Percentiles rank a stretch among this genome's conserved stretches.
These are phyloP conservation scores for Serendipita sp. DNA, from an alignment of 768 basidiomycete genomes.

Conservation along the genomic window DNA sequence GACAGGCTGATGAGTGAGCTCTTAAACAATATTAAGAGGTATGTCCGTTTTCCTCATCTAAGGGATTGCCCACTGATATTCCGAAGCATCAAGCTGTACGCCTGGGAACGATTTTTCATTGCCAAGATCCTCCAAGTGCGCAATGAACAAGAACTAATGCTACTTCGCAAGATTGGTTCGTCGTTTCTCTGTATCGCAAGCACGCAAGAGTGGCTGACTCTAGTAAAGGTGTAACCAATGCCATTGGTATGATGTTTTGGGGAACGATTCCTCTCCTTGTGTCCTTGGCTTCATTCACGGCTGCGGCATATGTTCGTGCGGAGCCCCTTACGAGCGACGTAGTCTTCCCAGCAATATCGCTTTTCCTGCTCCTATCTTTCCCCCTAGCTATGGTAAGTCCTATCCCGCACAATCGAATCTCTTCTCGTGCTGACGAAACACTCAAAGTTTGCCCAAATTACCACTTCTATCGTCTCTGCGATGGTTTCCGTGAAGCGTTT, in stretches of 20 bases:
- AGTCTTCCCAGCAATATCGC: slow-evolving; percentile 89
- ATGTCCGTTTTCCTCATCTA: not conserved
- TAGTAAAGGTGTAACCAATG: slow-evolving; percentile 16
- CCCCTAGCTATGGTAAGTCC: slow-evolving; percentile 61
- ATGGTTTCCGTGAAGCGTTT: slow-evolving; percentile 69
- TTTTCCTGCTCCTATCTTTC: slow-evolving; percentile 78
- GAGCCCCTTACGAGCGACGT: slow-evolving; percentile 72
- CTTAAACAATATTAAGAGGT: slow-evolving; percentile 82
- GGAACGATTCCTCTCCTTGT: slow-evolving; percentile 33
- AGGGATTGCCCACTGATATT: not conserved
- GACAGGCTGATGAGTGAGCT: slow-evolving; percentile 71
- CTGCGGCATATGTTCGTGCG: slow-evolving; percentile 43
- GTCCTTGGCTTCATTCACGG: slow-evolving; percentile 69
- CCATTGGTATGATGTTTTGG: slow-evolving; percentile 56
- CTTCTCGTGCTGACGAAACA: not conserved
- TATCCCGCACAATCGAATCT: not conserved
- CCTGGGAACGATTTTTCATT: slow-evolving; percentile 88
- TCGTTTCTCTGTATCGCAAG: slow-evolving; percentile 34
- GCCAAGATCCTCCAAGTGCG: slow-evolving; percentile 62
- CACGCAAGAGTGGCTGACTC: not conserved
- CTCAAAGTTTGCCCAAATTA: slow-evolving; percentile 49
- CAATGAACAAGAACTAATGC: slow-evolving; percentile 65
- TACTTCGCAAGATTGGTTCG: slow-evolving; percentile 72
- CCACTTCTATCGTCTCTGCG: slow-evolving; percentile 72
- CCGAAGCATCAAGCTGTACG: slow-evolving; percentile 74